Evolutionary conservation across 1,284 basidiomycete genomes (phyloP).

Genomic region (Ustilago crameri): DNA sequence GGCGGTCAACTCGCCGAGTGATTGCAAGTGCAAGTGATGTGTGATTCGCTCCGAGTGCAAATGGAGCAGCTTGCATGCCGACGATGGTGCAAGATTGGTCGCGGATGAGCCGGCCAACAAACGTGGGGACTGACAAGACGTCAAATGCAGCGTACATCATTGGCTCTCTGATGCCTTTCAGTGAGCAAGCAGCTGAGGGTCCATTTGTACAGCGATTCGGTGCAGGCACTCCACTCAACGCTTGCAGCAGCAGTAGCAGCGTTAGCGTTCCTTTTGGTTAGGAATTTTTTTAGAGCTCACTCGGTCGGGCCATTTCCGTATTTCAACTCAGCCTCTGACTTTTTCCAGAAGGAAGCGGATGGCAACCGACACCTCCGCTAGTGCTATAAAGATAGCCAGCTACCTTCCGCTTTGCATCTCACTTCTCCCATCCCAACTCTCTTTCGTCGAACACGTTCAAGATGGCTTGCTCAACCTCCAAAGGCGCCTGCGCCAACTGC

Average conservation of each 20-base stretch:
- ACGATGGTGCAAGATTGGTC: no score
- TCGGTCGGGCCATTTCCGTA: conserved; percentile 6
- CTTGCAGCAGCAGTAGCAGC: no score
- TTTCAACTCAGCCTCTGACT: neutral
- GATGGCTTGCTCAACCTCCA: conserved; percentile 44
- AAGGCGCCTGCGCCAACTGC: conserved; percentile 40
- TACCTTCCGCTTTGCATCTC: no score
- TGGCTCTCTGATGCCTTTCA: neutral
- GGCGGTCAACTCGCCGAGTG: neutral
- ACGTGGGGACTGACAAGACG: neutral
- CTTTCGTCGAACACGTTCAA: neutral
- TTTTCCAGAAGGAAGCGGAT: neutral
- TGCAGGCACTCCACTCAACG: no score
- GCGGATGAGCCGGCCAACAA: no score
- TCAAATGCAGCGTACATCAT: conserved; percentile 29
- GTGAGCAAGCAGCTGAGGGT: no score
- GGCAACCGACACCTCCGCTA: neutral
- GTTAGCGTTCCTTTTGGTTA: no score
- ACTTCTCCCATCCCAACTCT: neutral
- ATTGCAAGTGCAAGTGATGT: neutral
- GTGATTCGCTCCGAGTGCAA: conserved; percentile 1
- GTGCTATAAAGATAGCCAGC: no score
- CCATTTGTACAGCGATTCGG: no score
- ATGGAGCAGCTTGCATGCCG: neutral
- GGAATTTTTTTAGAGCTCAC: neutral